phyloP scores from a whole-genome alignment of 441 rosid genomes.

The Arabidopsis hybrid region DNA sequence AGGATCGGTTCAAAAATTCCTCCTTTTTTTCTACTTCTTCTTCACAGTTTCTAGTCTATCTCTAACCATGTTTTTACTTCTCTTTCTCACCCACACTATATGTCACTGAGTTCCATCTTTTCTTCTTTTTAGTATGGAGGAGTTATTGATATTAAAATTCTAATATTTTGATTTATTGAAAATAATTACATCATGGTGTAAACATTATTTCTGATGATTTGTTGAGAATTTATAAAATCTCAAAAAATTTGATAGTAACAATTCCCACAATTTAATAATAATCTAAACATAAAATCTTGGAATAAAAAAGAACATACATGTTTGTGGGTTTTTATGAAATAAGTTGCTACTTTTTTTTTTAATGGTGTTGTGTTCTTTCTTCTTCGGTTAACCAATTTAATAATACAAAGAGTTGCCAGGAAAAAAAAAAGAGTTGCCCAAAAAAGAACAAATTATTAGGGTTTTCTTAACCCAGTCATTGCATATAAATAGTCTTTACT shows the following conservation, averaged over 20 bases:
- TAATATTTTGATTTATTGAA: neutral
- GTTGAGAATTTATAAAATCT: neutral
- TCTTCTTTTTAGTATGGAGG: conserved; percentile 1
- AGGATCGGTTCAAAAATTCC: conserved; percentile 30
- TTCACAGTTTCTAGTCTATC: neutral
- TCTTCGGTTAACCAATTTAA: too few species aligned
- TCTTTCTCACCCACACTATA: conserved; percentile 13
- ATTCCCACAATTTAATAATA: neutral
- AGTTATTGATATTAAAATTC: neutral
- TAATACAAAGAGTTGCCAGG: neutral
- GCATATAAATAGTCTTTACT: neutral
- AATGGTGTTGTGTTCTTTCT: too few species aligned
- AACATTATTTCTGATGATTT: neutral
- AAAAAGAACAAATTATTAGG: neutral
- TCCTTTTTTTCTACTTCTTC: neutral
- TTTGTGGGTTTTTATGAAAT: too few species aligned
- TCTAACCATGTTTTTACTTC: conserved; percentile 36
- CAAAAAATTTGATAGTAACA: neutral
- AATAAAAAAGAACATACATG: neutral
- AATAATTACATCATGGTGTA: neutral
- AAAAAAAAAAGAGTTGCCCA: neutral
- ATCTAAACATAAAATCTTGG: neutral
- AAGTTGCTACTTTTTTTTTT: too few species aligned
- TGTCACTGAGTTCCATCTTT: conserved; percentile 13
- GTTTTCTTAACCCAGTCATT: neutral